Conservation (phyloP, 1,284 basidiomycete species). For the Puccinia novopanici region DNA sequence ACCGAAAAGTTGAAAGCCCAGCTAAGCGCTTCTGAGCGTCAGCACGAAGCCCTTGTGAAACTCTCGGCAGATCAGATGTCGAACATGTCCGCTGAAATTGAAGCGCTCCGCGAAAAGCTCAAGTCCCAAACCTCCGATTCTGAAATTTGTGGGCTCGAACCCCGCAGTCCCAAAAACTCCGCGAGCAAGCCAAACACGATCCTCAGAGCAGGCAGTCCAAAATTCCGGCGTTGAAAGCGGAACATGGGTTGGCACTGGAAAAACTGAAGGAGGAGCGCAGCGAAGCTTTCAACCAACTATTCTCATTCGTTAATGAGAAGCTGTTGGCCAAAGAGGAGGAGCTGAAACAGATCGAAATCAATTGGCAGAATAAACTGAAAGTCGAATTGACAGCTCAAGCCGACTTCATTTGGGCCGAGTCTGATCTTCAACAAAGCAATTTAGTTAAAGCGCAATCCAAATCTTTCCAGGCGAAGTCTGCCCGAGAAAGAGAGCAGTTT, state of each 20-base stretch:
- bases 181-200: not conserved
- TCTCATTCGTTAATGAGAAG: constrained; percentile 9
- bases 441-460: not conserved
- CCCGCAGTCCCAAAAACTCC: not conserved
- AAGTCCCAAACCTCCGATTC: constrained; percentile 5
- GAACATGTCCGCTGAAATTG: constrained; percentile 51
- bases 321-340: constrained; percentile 19
- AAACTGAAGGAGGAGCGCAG: constrained; percentile 15
- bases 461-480: not conserved
- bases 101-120: constrained; percentile 35
- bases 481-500: not conserved
- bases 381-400: constrained; percentile 30
- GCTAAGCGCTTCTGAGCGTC: constrained; percentile 68
- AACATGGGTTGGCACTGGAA: constrained; percentile 1
- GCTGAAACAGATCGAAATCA: constrained; percentile 6
- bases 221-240: constrained; percentile 2
- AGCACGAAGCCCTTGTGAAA: constrained; percentile 46
- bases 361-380: constrained; percentile 15
- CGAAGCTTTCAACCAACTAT: not conserved
- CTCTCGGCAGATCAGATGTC: constrained; percentile 49
- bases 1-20: constrained; percentile 72
- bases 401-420: constrained; percentile 21
- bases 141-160: not conserved
- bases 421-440: constrained; percentile 18
- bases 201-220: not conserved